phyloP scores from a whole-genome alignment of 2,329 filamentous ascomycete species.

The Xylaria sp. region DNA sequence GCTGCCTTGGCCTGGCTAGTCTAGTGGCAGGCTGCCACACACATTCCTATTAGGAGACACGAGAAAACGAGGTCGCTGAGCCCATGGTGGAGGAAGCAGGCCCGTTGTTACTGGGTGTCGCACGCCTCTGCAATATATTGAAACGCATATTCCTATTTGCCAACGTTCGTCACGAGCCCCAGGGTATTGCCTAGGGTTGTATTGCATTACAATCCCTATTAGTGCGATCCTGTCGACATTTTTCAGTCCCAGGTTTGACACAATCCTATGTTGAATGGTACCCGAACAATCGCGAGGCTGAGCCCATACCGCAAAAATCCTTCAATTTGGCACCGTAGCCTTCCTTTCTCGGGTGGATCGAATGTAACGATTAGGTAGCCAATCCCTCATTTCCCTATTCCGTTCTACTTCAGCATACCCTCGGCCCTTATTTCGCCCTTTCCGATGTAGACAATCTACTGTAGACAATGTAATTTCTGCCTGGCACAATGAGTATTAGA shows the following conservation, averaged over 20 bases:
- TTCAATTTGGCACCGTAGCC: not conserved
- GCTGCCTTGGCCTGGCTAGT: not conserved
- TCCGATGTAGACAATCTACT: no score
- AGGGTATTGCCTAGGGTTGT: not conserved
- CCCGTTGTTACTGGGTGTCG: not conserved
- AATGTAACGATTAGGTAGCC: not conserved
- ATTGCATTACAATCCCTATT: not conserved
- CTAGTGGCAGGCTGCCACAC: not conserved
- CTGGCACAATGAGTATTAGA: not conserved
- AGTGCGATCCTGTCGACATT: not conserved
- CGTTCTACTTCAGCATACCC: not conserved
- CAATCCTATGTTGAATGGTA: not conserved
- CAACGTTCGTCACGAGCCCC: no score
- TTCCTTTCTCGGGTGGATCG: not conserved
- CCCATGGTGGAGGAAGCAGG: not conserved
- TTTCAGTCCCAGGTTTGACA: not conserved
- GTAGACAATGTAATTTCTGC: not conserved
- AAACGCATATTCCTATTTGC: conserved; percentile 3
- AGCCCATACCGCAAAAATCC: not conserved
- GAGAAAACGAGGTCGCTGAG: not conserved
- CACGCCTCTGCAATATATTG: not conserved
- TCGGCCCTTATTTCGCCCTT: no score
- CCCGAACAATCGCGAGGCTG: not conserved
- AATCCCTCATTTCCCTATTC: not conserved
- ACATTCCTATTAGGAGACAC: not conserved